Base-by-base conservation (phyloP, 1,139 yeast genomes). In the Nakaseomyces sp. region DNA sequence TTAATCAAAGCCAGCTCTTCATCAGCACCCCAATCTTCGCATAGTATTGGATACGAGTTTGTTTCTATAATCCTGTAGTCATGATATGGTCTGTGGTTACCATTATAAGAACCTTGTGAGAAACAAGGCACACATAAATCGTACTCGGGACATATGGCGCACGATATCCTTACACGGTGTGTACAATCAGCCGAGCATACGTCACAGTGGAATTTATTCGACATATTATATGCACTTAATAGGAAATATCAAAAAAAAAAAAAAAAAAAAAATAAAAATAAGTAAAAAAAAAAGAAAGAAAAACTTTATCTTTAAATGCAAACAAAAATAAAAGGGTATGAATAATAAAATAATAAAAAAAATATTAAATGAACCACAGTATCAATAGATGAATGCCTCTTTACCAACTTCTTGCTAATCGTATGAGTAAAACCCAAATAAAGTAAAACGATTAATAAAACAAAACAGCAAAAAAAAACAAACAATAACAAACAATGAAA, bases 91-190 rank as follows among this genome's bases (percentile, higher is more conserved):
- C 87, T 80, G 66, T 91, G 99, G 51, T 78, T 81, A 1, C 88
- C 93, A 3, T 93, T 76, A 25, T 77, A 69, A 17, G 76, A 70
- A 10, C 98, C 99, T 49, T 80, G 76, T 3, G 96, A 81, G 67
- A 91, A 91, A 62, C 99, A 91, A 5, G 95, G 95, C 7, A 93
- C 97, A 69, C 99, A 91, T 24, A 91, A 69, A 61, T 91, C 98
- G 58, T 91, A 93, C 62, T 91, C 97, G 3, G 80, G 73, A 65
- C 98, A 91, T 38, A 80, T 81, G 0, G 96, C 97, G 68, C 98
- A 91, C 47, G 85, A 74, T 43, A 91, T 80, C 49, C 97, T 74
- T 45, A 91, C 93, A 54, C 96, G 70, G 58, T 89, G 81, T 4
- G 97, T 89, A 61, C 96, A 86, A 62, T 91, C 98, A 3, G 95